Conservation (phyloP, 2,329 filamentous ascomycete species). For the Cladosporium austrohemisphaericum region DNA sequence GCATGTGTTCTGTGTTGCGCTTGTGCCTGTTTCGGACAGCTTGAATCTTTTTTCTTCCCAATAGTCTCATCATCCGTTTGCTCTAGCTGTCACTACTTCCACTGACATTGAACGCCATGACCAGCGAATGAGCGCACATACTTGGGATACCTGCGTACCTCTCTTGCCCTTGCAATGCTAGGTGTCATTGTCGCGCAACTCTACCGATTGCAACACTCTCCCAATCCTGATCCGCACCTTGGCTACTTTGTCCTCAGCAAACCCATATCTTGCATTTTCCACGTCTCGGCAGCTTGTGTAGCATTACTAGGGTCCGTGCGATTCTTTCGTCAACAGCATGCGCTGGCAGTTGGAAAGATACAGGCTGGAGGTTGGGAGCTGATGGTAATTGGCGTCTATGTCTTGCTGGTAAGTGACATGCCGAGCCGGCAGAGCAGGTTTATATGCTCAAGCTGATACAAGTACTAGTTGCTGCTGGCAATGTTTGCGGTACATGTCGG, state of each 20-base stretch:
- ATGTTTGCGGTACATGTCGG: constrained; percentile 25
- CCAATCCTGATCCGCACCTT: constrained; percentile 44
- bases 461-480: constrained; percentile 18
- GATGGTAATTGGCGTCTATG: constrained; percentile 43
- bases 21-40: not conserved
- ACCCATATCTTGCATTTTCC: constrained; percentile 53
- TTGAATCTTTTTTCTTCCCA: not conserved
- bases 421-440: not conserved
- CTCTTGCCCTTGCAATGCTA: constrained; percentile 63
- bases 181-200: constrained; percentile 65
- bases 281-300: constrained; percentile 47
- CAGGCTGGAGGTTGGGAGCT: constrained; percentile 59
- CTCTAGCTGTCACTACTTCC: not conserved
- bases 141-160: constrained; percentile 69
- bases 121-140: constrained; percentile 71
- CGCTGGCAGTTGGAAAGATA: constrained; percentile 55
- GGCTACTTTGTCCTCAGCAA: constrained; percentile 60
- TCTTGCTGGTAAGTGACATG: constrained; percentile 46
- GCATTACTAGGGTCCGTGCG: constrained; percentile 54
- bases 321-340: constrained; percentile 60
- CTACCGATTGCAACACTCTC: constrained; percentile 56
- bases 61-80: not conserved
- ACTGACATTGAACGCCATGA: constrained; percentile 1
- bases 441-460: not conserved
- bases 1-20: constrained; percentile 6